Percentiles rank a stretch among this genome's conserved stretches.
Conservation (phyloP, 768 basidiomycete species). For the Hygrophoropsis aurantiaca region DNA sequence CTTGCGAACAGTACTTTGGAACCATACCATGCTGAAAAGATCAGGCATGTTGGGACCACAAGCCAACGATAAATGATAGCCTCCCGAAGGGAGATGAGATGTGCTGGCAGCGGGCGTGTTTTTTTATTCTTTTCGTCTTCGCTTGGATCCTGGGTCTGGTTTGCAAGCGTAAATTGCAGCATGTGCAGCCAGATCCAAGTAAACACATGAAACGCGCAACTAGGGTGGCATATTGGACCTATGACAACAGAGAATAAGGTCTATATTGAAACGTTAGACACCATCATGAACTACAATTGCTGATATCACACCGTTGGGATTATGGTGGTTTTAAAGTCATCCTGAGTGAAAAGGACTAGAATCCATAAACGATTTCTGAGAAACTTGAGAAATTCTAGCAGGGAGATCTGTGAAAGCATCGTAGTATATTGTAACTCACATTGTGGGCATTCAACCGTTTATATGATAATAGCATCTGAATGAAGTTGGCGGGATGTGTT, state of each 20-base stretch:
- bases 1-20: slow-evolving; percentile 14
- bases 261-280: slow-evolving; percentile 16
- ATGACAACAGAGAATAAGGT: slow-evolving; percentile 33
- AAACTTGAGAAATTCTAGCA: no score
- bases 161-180: slow-evolving; percentile 43
- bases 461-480: no score
- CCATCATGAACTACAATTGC: background rate
- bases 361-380: slow-evolving; percentile 11
- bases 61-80: slow-evolving; percentile 38
- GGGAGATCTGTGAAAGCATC: no score
- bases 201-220: slow-evolving; percentile 25
- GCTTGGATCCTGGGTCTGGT: slow-evolving; percentile 39
- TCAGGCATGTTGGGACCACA: slow-evolving; percentile 33
- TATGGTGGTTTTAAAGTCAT: slow-evolving; percentile 24
- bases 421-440: no score
- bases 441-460: no score
- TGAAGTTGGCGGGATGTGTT: no score
- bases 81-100: slow-evolving; percentile 37
- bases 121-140: slow-evolving; percentile 47
- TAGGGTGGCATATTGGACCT: slow-evolving; percentile 28
- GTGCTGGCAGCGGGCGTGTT: slow-evolving; percentile 45
- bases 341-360: slow-evolving; percentile 23
- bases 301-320: slow-evolving; percentile 21
- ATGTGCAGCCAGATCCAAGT: slow-evolving; percentile 50
- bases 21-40: slow-evolving; percentile 31